Base-by-base conservation (phyloP, 2,329 filamentous ascomycete genomes). In the Podosphaera fusca region DNA sequence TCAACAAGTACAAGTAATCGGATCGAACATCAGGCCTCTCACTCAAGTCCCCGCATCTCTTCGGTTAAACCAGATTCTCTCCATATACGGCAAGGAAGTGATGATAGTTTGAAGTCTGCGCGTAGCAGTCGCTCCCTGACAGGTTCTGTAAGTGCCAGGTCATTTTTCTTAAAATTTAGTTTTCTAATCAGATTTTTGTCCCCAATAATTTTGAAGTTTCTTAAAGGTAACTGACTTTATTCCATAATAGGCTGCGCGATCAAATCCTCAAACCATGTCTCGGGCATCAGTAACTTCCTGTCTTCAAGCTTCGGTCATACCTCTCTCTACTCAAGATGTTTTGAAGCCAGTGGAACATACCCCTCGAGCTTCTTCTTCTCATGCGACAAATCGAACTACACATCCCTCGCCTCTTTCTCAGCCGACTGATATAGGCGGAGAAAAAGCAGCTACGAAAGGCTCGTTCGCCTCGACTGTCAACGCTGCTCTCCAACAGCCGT, bases 331-430 rank as follows among this genome's bases (percentile, higher is more conserved):
- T 66, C 73, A 73, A 63, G 79, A 82, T 64, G 71, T 77, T 64
- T 67, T 72, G 47, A 76, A 75, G 66, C 67, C 72, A 59, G 73
- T 81, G 58, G 80, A 73, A 64, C 74, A 80, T 61, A 79, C 81
- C 61, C 72, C 78, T 57, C 75, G 81, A 64, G 75, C 72, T 61
- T 84, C 82, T 56, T 79, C 79, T 58, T 72, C 79, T 64, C 67
- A 67, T 67, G 67, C 66, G 72, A 78, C 77, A 58, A 87, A 85
- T 70, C 77, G 83, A 66, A 70, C 76, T 55, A 73, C 72, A 60
- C 84, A 76, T 64, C 81, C 84, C 3, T 88, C 85, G 53, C 84
- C 85, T 57, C 73, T 89, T 55, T 88, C 85, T 5, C 81, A 82
- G 68, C 82, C 83, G 63, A 74, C 78, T 64, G 78, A 75, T 47